Base-by-base conservation (phyloP, 108 stramenopile species). In the Skeletonema costatum region DNA sequence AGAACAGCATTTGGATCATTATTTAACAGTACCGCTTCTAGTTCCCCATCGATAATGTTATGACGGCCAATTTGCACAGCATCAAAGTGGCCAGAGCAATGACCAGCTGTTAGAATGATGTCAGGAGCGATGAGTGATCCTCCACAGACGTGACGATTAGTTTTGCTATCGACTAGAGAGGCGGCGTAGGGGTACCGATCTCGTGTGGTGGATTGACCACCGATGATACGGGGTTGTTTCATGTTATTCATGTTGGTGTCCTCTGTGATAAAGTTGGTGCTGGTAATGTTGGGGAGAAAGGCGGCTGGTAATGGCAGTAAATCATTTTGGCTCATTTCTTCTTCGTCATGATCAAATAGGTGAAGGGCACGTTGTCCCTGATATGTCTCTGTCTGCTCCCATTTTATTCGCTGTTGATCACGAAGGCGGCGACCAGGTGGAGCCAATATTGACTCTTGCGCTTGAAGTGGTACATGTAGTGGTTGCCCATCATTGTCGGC, bases 31-130 rank as follows among this genome's bases (percentile, higher is more conserved):
- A 10, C 53, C 19, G 53, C 53, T 8, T 56, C 53, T 25, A 56
- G 7, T 56, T 56, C 53, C 2, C 53, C 53, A 29, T 39, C 32
- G 30, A 5, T 16, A n/a, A 68, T 61, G 39, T 74, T 63, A 48
- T 80, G 56, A 35, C 62, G 21, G 7, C 71, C 79, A 39, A 80
- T 69, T 39, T 70, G 63, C 3, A 64, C 68, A 30, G 62, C 33
- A 32, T 41, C 53, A 35, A 74, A 80, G 62, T 58, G 69, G 25
- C 73, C 73, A 32, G 62, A 35, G 41, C 63, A 64, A 53, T 64
- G 63, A 7, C 63, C 63, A 9, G 63, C 63, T 0, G 63, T 51
- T 17, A 64, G 39, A 14, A 64, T 53, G n/a, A 64, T 53, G 44
- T 64, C 50, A 10, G 63, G 17, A 14, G 48, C 63, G 10, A 64